phyloP scores from a whole-genome alignment of 2,329 filamentous ascomycete species.

The Phialophora chinensis region DNA sequence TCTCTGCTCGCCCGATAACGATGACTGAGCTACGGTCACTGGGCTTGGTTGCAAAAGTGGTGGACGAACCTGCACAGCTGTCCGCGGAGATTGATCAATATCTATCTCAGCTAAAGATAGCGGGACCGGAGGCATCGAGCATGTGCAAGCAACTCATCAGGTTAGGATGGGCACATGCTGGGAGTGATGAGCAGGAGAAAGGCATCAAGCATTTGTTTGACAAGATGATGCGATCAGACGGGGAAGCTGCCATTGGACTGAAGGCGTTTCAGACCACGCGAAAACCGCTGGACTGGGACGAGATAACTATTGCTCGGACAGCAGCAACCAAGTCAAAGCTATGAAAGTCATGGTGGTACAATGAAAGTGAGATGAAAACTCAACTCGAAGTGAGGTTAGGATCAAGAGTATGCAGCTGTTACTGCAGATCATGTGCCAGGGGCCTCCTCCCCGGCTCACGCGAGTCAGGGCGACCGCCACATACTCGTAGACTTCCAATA shows the following conservation, averaged over 20 bases:
- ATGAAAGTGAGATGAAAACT: too few relatives aligned
- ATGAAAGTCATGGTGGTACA: not conserved
- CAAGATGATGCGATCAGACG: conserved; percentile 42
- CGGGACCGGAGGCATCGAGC: conserved; percentile 43
- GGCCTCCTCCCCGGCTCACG: too few relatives aligned
- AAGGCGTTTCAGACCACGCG: conserved; percentile 39
- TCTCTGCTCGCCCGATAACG: conserved; percentile 44
- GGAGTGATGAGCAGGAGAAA: conserved; percentile 29
- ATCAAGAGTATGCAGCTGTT: not conserved
- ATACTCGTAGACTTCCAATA: too few relatives aligned
- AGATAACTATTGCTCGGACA: conserved; percentile 9
- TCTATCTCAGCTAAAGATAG: conserved; percentile 37
- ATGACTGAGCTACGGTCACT: conserved; percentile 41
- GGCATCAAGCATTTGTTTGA: conserved; percentile 41
- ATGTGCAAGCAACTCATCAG: conserved; percentile 47
- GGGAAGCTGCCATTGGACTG: conserved; percentile 39
- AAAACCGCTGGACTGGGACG: conserved; percentile 41
- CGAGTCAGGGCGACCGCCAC: too few relatives aligned
- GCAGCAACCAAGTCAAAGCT: conserved; percentile 14
- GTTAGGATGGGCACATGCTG: conserved; percentile 40
- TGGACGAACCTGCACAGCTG: conserved; percentile 33
- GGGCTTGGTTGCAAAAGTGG: conserved; percentile 38
- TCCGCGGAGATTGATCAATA: conserved; percentile 39
- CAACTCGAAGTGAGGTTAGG: not conserved
- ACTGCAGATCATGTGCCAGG: not conserved